Conservation (phyloP, 2,329 filamentous ascomycete species). For the Ascocoryne sarcoides region DNA sequence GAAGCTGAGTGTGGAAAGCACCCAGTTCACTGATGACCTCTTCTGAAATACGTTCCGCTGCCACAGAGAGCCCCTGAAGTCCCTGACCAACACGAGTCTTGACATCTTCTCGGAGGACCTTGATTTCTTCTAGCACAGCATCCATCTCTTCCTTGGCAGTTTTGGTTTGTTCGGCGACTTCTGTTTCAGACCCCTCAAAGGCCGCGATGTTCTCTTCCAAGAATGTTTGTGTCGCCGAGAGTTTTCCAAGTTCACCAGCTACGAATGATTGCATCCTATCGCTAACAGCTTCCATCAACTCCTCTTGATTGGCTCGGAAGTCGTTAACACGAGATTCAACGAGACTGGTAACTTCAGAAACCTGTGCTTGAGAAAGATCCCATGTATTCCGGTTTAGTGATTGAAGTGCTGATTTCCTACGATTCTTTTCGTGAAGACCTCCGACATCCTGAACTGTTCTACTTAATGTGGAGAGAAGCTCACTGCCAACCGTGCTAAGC, state of each 20-base stretch:
- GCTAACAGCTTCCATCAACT: constrained; percentile 59
- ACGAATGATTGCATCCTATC: constrained; percentile 71
- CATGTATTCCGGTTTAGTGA: constrained; percentile 70
- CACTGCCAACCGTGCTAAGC: constrained; percentile 62
- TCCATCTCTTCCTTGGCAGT: constrained; percentile 80
- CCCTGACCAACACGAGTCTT: constrained; percentile 81
- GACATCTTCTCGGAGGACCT: constrained; percentile 77
- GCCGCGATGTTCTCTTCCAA: constrained; percentile 59
- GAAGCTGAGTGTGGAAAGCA: constrained; percentile 74
- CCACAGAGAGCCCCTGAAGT: constrained; percentile 70
- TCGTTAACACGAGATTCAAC: constrained; percentile 68
- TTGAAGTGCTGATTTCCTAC: constrained; percentile 77
- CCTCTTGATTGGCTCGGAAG: constrained; percentile 65
- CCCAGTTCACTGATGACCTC: constrained; percentile 82
- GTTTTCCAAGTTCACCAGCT: constrained; percentile 60
- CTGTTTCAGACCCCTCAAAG: constrained; percentile 59
- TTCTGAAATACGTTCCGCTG: constrained; percentile 79
- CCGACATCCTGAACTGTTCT: constrained; percentile 73
- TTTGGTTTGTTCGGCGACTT: constrained; percentile 59
- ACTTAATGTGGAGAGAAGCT: constrained; percentile 69
- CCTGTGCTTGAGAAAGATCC: constrained; percentile 66
- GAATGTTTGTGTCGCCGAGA: constrained; percentile 61
- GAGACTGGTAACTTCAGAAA: constrained; percentile 65
- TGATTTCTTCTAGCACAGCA: constrained; percentile 83
- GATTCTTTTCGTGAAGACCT: constrained; percentile 77